Percentiles rank a stretch among this genome's conserved stretches.
Evolutionary conservation across 1,284 basidiomycete species (phyloP).

Genomic region (Ganoderma sinense): DNA sequence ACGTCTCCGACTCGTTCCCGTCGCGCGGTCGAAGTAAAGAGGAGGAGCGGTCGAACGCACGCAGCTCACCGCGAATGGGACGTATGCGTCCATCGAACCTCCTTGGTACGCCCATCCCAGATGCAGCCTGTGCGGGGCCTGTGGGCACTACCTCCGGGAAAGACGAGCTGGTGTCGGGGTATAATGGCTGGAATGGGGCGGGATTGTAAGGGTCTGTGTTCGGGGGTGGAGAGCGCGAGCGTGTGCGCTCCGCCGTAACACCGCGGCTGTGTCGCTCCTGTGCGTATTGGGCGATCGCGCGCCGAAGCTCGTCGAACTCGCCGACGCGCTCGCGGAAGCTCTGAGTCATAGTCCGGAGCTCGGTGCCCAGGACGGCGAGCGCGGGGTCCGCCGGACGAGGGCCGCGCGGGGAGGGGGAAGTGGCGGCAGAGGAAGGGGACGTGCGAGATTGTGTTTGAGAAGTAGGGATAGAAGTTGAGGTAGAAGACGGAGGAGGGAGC

Average conservation of each 20-base stretch:
- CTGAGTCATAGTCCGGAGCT: constrained; percentile 24
- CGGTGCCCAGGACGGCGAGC: constrained; percentile 19
- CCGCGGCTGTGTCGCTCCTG: constrained; percentile 18
- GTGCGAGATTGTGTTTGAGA: not conserved
- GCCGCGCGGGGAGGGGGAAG: constrained; percentile 8
- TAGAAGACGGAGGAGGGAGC: constrained; percentile 5
- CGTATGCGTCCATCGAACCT: constrained; percentile 6
- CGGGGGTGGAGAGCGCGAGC: constrained; percentile 10
- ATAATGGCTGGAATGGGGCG: not conserved
- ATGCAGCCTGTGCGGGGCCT: not conserved
- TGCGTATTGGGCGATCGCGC: constrained; percentile 18
- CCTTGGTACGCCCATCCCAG: not conserved
- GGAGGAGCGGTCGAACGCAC: constrained; percentile 10
- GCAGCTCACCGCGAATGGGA: not conserved
- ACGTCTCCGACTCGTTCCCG: constrained; percentile 30
- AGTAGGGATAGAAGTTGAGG: constrained; percentile 1
- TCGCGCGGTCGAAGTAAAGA: constrained; percentile 15
- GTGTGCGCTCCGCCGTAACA: constrained; percentile 8
- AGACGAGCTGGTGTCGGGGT: constrained; percentile 5
- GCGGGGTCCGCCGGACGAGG: constrained; percentile 16
- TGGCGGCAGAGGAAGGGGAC: not conserved
- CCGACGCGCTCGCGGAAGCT: constrained; percentile 24
- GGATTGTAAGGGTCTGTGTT: constrained; percentile 1
- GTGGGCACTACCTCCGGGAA: constrained; percentile 11
- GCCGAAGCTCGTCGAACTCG: constrained; percentile 29